A percentile compares a stretch with the other conserved stretches of the same genome.
Evolutionary conservation across 1,284 basidiomycete species (phyloP).

Genomic region (Neotropicomus parvogracilis): DNA sequence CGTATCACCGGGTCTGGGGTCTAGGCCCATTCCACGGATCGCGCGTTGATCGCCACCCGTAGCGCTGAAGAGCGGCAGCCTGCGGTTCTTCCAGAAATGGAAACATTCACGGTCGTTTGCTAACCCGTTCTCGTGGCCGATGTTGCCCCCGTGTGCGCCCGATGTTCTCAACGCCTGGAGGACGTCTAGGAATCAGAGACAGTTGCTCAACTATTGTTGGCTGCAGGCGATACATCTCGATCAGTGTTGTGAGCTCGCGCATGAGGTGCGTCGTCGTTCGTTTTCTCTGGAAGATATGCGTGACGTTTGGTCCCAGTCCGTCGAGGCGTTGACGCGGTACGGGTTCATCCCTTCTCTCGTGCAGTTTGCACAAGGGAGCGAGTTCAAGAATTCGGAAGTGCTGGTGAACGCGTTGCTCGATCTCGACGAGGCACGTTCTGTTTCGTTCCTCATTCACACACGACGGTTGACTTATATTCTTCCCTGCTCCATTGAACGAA

Average conservation of each 20-base stretch:
- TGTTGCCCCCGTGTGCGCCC: slow-evolving; percentile 25
- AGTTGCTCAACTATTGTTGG: slow-evolving; percentile 33
- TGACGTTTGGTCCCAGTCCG: slow-evolving; percentile 21
- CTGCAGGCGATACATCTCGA: slow-evolving; percentile 29
- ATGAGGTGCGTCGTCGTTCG: slow-evolving; percentile 15
- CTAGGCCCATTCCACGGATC: neutral
- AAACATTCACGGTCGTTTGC: slow-evolving; percentile 32
- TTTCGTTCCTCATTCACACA: neutral
- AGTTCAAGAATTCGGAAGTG: slow-evolving; percentile 21
- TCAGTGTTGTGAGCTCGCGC: slow-evolving; percentile 23
- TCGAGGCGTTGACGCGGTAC: slow-evolving; percentile 26
- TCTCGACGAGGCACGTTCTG: slow-evolving; percentile 26
- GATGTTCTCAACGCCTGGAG: slow-evolving; percentile 29
- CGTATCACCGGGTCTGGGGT: neutral
- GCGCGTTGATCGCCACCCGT: neutral
- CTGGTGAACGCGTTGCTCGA: slow-evolving; percentile 24
- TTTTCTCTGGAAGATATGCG: neutral
- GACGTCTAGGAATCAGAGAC: slow-evolving; percentile 24
- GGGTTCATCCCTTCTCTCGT: slow-evolving; percentile 30
- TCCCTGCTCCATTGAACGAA: neutral
- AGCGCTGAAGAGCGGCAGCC: slow-evolving; percentile 22
- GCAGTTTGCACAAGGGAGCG: slow-evolving; percentile 21
- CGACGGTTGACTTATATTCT: neutral
- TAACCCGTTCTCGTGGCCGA: slow-evolving; percentile 33
- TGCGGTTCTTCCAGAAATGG: slow-evolving; percentile 33